These are phyloP conservation scores for Pichia manshurica DNA, from an alignment of 805 yeast genomes.

Conservation along the genomic window DNA sequence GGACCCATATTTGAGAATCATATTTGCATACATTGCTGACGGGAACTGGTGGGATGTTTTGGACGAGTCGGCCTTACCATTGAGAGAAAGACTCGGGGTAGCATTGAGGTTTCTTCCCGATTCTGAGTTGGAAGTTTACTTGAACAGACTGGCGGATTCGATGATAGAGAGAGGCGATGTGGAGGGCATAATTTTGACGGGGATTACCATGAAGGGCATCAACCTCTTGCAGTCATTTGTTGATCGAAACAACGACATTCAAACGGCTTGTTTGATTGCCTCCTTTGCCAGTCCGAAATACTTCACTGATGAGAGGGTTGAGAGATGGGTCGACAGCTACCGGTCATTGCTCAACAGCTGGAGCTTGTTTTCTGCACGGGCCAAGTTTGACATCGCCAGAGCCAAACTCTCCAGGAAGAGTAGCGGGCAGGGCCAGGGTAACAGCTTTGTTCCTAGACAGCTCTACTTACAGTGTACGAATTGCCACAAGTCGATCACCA, in stretches of 20 bases:
- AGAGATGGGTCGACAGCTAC: conserved; percentile 73
- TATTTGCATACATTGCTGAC: conserved; percentile 90
- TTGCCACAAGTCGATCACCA: conserved; percentile 70
- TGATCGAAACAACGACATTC: conserved; percentile 84
- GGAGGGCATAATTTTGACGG: conserved; percentile 86
- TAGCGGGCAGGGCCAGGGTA: conserved; percentile 38
- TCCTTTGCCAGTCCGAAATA: conserved; percentile 81
- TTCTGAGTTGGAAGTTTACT: conserved; percentile 64
- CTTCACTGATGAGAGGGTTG: conserved; percentile 66
- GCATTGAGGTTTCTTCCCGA: conserved; percentile 84
- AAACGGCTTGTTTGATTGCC: conserved; percentile 79
- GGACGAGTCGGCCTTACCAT: conserved; percentile 82
- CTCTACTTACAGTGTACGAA: conserved; percentile 73
- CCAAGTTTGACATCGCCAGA: conserved; percentile 78
- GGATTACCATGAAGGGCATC: conserved; percentile 81
- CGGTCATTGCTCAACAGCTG: conserved; percentile 68
- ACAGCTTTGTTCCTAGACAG: conserved; percentile 59
- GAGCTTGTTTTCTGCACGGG: conserved; percentile 71
- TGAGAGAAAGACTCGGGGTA: conserved; percentile 84
- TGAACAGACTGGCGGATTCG: conserved; percentile 61
- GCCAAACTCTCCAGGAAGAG: conserved; percentile 53
- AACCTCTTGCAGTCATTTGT: conserved; percentile 81
- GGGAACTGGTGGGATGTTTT: conserved; percentile 95
- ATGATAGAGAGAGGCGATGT: conserved; percentile 77
- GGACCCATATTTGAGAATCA: conserved; percentile 83